phyloP scores from a whole-genome alignment of 805 yeast species.

The Saccharomycopsis olivae region DNA sequence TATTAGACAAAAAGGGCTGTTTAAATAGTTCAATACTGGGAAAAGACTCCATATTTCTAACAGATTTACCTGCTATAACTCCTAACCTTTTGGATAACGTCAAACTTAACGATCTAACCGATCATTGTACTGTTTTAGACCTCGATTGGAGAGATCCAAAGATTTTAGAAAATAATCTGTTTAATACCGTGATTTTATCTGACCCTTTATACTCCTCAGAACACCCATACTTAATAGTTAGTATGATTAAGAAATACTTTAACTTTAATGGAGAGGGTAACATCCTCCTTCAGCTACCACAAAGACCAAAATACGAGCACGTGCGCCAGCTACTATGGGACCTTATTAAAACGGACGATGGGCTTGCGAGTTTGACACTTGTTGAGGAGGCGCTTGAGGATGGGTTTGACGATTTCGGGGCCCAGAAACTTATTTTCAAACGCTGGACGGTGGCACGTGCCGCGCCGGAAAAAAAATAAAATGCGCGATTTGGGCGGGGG shows the following conservation, averaged over 20 bases:
- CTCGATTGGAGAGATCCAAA: conserved; percentile 73
- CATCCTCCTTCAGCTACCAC: conserved; percentile 67
- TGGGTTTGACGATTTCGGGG: conserved; percentile 85
- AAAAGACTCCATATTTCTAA: conserved; percentile 32
- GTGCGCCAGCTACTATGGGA: conserved; percentile 56
- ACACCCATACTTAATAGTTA: conserved; percentile 67
- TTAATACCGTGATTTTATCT: conserved; percentile 57
- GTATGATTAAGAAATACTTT: conserved; percentile 41
- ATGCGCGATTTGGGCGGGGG: no score
- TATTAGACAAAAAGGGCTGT: conserved; percentile 31
- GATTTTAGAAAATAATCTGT: conserved; percentile 27
- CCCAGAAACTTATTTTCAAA: conserved; percentile 44
- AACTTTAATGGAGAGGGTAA: conserved; percentile 25
- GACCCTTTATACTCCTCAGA: conserved; percentile 82
- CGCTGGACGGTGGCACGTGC: conserved; percentile 6
- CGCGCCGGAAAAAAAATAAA: no score
- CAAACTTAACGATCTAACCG: conserved; percentile 33
- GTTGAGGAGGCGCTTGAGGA: conserved; percentile 34
- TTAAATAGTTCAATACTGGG: background rate
- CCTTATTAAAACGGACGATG: conserved; percentile 31
- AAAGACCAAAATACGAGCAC: conserved; percentile 52
- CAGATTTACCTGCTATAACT: conserved; percentile 74
- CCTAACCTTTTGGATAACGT: conserved; percentile 56
- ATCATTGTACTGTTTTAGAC: conserved; percentile 30
- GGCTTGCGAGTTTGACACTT: conserved; percentile 23